phyloP scores from a whole-genome alignment of 139 green algal genomes.

The Chlorella vulgaris region DNA sequence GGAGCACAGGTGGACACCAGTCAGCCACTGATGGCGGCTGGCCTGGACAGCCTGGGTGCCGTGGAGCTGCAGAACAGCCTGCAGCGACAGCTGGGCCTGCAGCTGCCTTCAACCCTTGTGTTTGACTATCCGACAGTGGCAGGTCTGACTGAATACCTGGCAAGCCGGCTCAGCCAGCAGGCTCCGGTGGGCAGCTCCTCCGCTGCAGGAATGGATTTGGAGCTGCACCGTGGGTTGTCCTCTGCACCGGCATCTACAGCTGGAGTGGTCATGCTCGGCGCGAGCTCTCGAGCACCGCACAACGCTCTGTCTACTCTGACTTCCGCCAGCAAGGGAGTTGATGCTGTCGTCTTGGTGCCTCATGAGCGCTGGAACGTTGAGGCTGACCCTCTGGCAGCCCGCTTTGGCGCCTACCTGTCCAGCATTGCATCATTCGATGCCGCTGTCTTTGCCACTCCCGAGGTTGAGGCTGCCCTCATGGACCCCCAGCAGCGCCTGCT shows the following conservation, averaged over 20 bases:
- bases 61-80: conserved; percentile 53
- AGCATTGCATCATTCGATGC: conserved; percentile 73
- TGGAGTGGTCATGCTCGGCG: conserved; percentile 14
- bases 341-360: conserved; percentile 57
- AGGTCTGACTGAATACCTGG: conserved; percentile 30
- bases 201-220: not conserved
- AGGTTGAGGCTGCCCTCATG: conserved; percentile 67
- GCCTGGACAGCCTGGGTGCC: conserved; percentile 64
- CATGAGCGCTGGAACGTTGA: conserved; percentile 65
- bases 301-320: not conserved
- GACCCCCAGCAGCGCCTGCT: conserved; percentile 70
- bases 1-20: conserved; percentile 9
- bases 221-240: not conserved
- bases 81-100: conserved; percentile 51
- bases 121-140: conserved; percentile 78
- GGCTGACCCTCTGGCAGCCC: conserved; percentile 22
- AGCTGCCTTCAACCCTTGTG: conserved; percentile 68
- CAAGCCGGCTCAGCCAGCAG: conserved; percentile 6
- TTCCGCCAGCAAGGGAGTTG: conserved; percentile 8
- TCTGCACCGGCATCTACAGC: not conserved
- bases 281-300: conserved; percentile 10
- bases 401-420: conserved; percentile 64
- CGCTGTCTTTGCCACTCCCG: conserved; percentile 61
- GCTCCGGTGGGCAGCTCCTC: not conserved
- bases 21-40: conserved; percentile 56